A percentile compares a stretch with the other conserved stretches of the same genome.
These are phyloP conservation scores for Geotrichum australiense DNA, from an alignment of 1,139 yeast species.

Conservation along the genomic window DNA sequence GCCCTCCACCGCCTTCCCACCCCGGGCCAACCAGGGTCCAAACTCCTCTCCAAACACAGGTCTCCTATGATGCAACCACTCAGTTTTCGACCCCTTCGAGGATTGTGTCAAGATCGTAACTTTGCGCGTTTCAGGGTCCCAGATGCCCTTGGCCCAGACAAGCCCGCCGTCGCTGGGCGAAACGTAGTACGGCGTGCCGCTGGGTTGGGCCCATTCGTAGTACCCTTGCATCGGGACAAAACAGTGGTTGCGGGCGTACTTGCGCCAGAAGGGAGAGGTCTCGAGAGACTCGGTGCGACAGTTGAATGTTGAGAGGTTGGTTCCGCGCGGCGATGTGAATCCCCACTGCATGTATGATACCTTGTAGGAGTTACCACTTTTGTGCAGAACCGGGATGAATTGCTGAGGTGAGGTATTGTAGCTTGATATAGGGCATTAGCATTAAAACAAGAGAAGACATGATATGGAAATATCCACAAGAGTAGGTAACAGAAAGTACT, in stretches of 20 bases:
- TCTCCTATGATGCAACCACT: slow-evolving; percentile 72
- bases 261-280: slow-evolving; percentile 27
- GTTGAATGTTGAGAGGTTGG: slow-evolving; percentile 31
- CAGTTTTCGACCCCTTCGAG: slow-evolving; percentile 47
- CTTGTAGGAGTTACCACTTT: slow-evolving; percentile 8
- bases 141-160: slow-evolving; percentile 68
- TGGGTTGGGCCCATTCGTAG: slow-evolving; percentile 58
- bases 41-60: slow-evolving; percentile 41
- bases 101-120: slow-evolving; percentile 71
- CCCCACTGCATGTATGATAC: slow-evolving; percentile 53
- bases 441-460: not conserved
- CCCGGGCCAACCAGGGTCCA: not conserved
- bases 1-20: not conserved
- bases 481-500: no score
- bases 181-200: slow-evolving; percentile 59
- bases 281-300: slow-evolving; percentile 31
- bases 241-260: slow-evolving; percentile 42
- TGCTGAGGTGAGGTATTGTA: slow-evolving; percentile 16
- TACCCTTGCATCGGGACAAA: slow-evolving; percentile 77
- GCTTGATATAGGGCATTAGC: not conserved
- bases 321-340: slow-evolving; percentile 30
- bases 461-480: not conserved
- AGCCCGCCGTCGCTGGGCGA: slow-evolving; percentile 46
- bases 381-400: slow-evolving; percentile 12
- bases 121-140: slow-evolving; percentile 39